Evolutionary conservation across 2,329 filamentous ascomycete species (phyloP).

Genomic region (Fusarium phyllophilum): DNA sequence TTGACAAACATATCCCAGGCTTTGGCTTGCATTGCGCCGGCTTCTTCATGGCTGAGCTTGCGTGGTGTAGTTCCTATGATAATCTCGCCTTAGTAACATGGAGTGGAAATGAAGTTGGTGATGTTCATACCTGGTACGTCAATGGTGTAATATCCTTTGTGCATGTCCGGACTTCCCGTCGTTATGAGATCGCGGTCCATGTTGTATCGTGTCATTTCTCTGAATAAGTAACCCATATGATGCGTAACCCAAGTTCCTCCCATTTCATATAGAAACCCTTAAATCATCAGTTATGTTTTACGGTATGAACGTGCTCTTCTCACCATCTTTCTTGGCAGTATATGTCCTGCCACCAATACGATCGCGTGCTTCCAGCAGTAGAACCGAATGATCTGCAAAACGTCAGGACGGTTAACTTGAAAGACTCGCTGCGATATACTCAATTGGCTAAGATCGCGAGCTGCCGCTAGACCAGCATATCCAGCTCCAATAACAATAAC

Average conservation of each 20-base stretch:
- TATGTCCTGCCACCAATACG: background rate
- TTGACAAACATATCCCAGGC: background rate
- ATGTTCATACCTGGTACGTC: background rate
- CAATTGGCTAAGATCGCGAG: background rate
- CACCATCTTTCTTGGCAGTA: background rate
- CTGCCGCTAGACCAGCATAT: background rate
- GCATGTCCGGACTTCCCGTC: background rate
- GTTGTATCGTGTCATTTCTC: background rate
- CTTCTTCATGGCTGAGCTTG: background rate
- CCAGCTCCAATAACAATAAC: background rate
- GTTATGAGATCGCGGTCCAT: background rate
- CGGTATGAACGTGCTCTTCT: accelerated
- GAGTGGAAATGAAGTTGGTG: accelerated
- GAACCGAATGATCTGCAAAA: background rate
- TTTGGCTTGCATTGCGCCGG: background rate
- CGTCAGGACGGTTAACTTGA: accelerated
- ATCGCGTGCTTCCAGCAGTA: background rate
- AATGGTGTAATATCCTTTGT: background rate
- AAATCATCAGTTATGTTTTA: background rate
- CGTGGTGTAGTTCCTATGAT: accelerated
- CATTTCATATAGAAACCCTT: background rate
- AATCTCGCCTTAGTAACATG: accelerated
- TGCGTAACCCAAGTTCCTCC: background rate
- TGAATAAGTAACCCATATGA: background rate
- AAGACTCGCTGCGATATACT: accelerated